Base-by-base conservation (phyloP, 2,329 filamentous ascomycete species). In the Arachnomyces sp. region DNA sequence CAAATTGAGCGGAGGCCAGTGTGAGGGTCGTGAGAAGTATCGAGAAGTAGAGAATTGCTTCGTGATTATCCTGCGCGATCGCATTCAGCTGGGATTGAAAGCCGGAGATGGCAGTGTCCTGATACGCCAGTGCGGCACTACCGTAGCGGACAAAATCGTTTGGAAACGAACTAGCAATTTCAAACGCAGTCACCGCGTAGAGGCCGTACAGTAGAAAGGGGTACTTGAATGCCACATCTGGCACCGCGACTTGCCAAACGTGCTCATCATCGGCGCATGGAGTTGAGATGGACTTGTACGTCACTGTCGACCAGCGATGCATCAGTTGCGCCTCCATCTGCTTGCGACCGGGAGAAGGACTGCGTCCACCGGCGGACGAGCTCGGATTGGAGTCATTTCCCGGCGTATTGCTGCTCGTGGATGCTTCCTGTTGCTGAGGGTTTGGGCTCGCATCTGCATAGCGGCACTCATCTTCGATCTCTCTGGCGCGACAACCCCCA, bases 241-340 rank as follows among this genome's bases (percentile, higher is more conserved):
- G 46, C 15, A 50, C 32, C 18, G 36, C 36, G 11, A 29, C 38
- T 32, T 42, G 38, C 47, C 47, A 44, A 2, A 50, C 31, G 14
- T 31, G 21, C n/a, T 41, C 42, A 32, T 49, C 47, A 12, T 34
- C 34, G 12, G 46, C 36, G 4, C 39, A 37, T 9, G 40, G 39
- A 8, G 42, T 50, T 38, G 30, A 47, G 30, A 46, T 36, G 33
- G 39, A 43, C 33, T 35, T 46, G 42, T 46, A 44, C 3, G 48
- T 50, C n/a, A 37, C 34, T 11, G 39, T 44, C 8, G 46, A 44
- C 46, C 47, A 50, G 7, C 46, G 47, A 34, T 53, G 49, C 44
- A 53, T 44, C 18, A 53, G 48, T 21, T 50, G 42, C 17, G 52
- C 36, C 28, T 53, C 51, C 16, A 53, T 41, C 6, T 51, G 33